Percentiles rank a stretch among this genome's conserved stretches.
These are phyloP conservation scores for Zhuliangozyma blackwelliae DNA, from an alignment of 1,139 yeast genomes.

Conservation along the genomic window DNA sequence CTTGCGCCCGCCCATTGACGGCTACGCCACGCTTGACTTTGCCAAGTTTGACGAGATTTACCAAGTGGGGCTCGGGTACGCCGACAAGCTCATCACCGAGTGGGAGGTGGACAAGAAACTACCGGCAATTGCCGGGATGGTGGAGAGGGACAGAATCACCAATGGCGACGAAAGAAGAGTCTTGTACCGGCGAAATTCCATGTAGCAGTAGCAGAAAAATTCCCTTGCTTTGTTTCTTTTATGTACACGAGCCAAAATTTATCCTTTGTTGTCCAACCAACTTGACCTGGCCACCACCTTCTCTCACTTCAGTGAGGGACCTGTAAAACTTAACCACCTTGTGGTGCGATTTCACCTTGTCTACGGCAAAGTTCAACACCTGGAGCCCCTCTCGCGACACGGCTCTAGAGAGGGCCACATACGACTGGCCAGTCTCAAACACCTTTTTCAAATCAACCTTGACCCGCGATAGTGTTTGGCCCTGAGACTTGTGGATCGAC, in stretches of 20 bases:
- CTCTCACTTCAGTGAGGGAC: slow-evolving; percentile 14
- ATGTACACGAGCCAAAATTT: slow-evolving; percentile 4
- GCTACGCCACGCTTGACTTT: slow-evolving; percentile 87
- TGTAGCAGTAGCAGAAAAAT: slow-evolving; percentile 21
- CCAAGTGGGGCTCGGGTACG: slow-evolving; percentile 75
- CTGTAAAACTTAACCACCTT: slow-evolving; percentile 61
- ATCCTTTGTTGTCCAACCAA: slow-evolving; percentile 11
- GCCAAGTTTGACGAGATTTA: slow-evolving; percentile 89
- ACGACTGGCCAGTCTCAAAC: slow-evolving; percentile 93
- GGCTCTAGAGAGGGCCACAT: slow-evolving; percentile 88
- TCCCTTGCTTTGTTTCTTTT: too few relatives aligned
- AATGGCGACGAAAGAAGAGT: slow-evolving; percentile 16
- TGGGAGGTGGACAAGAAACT: slow-evolving; percentile 52
- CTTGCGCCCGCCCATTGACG: slow-evolving; percentile 89
- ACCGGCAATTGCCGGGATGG: slow-evolving; percentile 60
- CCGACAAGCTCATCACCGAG: slow-evolving; percentile 51
- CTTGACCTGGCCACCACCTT: neutral
- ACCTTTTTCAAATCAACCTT: slow-evolving; percentile 72
- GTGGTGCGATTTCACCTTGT: slow-evolving; percentile 56
- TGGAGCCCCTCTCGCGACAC: slow-evolving; percentile 75
- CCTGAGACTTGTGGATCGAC: slow-evolving; percentile 94
- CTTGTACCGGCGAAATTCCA: slow-evolving; percentile 60
- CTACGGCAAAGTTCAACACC: slow-evolving; percentile 61
- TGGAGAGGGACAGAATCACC: slow-evolving; percentile 15
- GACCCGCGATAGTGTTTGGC: slow-evolving; percentile 83